phyloP scores from a whole-genome alignment of 2,329 filamentous ascomycete genomes.

The Elsinoe perseae region DNA sequence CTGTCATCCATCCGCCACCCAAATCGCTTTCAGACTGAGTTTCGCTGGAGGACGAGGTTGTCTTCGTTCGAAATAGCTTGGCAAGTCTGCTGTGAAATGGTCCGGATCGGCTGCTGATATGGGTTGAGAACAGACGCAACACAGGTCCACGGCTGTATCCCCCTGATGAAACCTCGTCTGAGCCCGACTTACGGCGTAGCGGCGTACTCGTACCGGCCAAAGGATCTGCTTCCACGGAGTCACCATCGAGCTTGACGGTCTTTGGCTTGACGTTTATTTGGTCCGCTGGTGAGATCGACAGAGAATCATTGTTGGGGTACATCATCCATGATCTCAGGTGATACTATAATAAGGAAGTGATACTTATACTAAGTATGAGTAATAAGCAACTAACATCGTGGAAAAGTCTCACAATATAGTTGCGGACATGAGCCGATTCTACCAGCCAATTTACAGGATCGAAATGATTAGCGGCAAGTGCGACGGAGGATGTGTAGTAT shows the following conservation, averaged over 20 bases:
- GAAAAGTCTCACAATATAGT: no score
- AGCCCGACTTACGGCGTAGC: background rate
- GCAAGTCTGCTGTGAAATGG: background rate
- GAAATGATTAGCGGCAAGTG: background rate
- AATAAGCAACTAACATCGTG: no score
- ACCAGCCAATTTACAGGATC: background rate
- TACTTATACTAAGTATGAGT: background rate
- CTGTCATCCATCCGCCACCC: background rate
- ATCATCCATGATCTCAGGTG: background rate
- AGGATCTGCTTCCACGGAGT: background rate
- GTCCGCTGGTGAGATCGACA: no score
- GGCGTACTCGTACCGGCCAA: background rate
- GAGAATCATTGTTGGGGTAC: no score
- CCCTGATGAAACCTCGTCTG: conserved; percentile 16
- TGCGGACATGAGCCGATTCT: no score
- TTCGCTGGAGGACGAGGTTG: background rate
- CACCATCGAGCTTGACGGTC: conserved; percentile 1
- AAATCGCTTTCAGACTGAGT: background rate
- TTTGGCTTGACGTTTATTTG: background rate
- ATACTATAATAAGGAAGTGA: background rate
- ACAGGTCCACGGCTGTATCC: conserved; percentile 13
- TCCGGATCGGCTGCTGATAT: background rate
- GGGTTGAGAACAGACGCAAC: conserved; percentile 9
- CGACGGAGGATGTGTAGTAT: background rate
- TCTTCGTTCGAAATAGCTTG: background rate